phyloP scores from a whole-genome alignment of 257 asterid genomes.

The Gentiana dahurica region DNA sequence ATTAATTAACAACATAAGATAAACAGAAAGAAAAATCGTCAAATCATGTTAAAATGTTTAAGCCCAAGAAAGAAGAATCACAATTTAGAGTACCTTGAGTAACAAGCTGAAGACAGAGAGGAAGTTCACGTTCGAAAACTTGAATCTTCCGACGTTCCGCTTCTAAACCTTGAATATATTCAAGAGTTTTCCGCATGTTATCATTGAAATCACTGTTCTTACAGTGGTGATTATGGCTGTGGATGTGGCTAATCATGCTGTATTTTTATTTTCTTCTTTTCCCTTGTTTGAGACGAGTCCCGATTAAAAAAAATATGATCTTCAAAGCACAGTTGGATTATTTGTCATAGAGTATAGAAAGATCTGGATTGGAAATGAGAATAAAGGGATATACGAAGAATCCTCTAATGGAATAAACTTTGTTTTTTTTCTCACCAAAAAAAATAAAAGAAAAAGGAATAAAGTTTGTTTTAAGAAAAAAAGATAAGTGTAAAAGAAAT shows the following conservation, averaged over 20 bases:
- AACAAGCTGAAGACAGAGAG: constrained; percentile 84
- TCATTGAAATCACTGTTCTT: constrained; percentile 19
- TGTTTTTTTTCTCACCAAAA: no score
- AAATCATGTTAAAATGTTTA: background rate
- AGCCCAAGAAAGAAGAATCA: background rate
- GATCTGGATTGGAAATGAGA: constrained; percentile 31
- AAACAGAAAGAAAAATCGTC: background rate
- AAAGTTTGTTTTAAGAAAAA: no score
- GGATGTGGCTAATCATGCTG: constrained; percentile 28
- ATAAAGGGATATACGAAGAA: constrained; percentile 61
- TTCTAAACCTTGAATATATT: constrained; percentile 51
- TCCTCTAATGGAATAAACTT: constrained; percentile 32
- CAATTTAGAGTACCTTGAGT: constrained; percentile 47
- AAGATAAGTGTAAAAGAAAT: no score
- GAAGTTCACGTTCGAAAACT: constrained; percentile 91
- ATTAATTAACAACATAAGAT: background rate
- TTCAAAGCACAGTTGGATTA: no score
- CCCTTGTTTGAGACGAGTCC: no score
- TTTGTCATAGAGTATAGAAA: no score
- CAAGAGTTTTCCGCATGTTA: constrained; percentile 49
- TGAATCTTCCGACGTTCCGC: constrained; percentile 77
- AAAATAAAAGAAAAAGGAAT: no score
- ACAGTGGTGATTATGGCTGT: constrained; percentile 9
- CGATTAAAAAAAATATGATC: no score
- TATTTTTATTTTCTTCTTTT: background rate